Conservation (phyloP, 345 rosid species). For the Populus alba region DNA sequence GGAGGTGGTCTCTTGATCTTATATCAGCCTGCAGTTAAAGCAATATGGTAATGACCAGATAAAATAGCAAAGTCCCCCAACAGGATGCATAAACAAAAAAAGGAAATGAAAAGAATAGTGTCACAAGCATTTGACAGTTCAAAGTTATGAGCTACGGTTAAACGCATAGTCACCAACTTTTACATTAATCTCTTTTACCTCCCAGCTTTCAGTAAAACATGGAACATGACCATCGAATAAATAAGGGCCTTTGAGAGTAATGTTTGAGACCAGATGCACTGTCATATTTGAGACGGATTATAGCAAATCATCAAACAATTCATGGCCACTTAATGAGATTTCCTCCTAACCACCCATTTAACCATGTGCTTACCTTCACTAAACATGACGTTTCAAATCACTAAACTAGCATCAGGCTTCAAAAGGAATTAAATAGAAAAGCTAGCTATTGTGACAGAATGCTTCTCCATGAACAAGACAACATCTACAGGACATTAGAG, state of each 20-base stretch:
- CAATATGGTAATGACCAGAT: neutral
- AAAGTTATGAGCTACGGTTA: neutral
- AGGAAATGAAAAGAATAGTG: too few relatives aligned
- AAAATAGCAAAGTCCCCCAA: neutral
- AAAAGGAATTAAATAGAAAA: neutral
- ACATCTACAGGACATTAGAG: neutral
- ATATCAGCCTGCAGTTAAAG: slow-evolving; percentile 61
- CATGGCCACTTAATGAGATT: neutral
- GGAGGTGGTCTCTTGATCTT: slow-evolving; percentile 65
- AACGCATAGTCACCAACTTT: neutral
- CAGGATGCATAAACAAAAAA: neutral
- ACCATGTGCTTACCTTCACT: neutral
- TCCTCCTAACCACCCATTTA: neutral
- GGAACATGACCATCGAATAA: neutral
- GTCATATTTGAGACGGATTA: neutral
- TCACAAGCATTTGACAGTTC: neutral
- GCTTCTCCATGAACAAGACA: neutral
- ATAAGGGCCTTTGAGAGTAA: neutral
- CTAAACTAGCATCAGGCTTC: neutral
- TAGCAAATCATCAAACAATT: neutral
- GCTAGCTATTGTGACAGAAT: too few relatives aligned
- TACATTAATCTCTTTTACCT: neutral
- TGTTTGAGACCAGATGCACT: neutral
- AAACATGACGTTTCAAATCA: neutral
- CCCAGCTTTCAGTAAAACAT: slow-evolving; percentile 1